These are phyloP conservation scores for Omphalea diandra DNA, from an alignment of 441 rosid species.

Conservation along the genomic window DNA sequence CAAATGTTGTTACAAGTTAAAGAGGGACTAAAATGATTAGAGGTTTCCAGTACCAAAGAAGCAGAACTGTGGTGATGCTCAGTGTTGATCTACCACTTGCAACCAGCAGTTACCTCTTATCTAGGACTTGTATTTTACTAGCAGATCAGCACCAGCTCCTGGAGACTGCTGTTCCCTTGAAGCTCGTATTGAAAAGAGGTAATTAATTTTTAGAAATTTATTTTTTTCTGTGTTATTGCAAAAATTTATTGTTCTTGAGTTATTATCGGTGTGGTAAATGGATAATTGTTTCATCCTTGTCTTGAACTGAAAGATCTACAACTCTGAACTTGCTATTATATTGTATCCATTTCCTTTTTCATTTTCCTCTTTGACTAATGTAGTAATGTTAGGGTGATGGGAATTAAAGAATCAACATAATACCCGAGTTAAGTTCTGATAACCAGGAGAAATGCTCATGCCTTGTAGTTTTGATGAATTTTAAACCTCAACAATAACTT, in stretches of 20 bases:
- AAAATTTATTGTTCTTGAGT: neutral
- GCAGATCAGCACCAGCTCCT: neutral
- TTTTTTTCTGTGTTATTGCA: neutral
- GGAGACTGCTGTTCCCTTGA: neutral
- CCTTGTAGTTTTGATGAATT: neutral
- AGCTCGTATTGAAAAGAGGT: neutral
- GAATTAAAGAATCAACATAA: too few relatives aligned
- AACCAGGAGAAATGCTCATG: neutral
- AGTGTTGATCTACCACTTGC: neutral
- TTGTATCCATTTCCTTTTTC: too few relatives aligned
- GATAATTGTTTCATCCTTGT: too few relatives aligned
- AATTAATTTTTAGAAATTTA: neutral
- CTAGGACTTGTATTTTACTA: neutral
- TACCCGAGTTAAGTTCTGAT: too few relatives aligned
- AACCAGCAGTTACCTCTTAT: neutral
- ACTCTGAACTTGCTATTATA: too few relatives aligned
- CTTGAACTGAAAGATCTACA: too few relatives aligned
- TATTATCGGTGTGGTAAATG: too few relatives aligned
- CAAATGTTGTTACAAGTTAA: neutral
- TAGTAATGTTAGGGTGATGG: too few relatives aligned
- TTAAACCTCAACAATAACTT: neutral
- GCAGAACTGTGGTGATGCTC: neutral
- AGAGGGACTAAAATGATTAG: neutral
- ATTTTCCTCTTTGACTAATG: too few relatives aligned
- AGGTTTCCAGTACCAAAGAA: neutral